Evolutionary conservation across 2,329 filamentous ascomycete species (phyloP), one percentile per base, ranked within the genome.

Genomic region (Rhinocladiella similis): DNA sequence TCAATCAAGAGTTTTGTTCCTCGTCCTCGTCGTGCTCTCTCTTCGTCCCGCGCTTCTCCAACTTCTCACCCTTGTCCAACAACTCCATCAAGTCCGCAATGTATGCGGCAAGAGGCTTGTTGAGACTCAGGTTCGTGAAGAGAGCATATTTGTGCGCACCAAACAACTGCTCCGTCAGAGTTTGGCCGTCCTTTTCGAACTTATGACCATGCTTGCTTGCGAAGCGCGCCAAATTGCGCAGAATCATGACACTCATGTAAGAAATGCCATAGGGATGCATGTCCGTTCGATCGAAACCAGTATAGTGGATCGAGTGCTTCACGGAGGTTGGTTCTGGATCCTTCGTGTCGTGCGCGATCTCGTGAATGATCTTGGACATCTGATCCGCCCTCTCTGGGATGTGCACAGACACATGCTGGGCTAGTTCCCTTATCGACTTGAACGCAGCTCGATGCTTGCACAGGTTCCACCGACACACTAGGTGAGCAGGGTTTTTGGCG

Each of bases 141-240:
- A 65, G 46, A 10, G 50, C 51, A 22, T 60, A 50, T 36, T 53
- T 64, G 14, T 61, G 57, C 20, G 42, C 41, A 5, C 56, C 52
- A 35, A 65, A 65, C 16, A 65, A 41, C 27, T 50, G 47, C 38
- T 59, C 52, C 35, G 57, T 63, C 1, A 65, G 55, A 7, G 35
- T 50, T 12, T 56, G 47, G 14, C 62, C 60, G 20, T 63, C 50
- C 43, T 60, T 54, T 33, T 64, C 59, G 42, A 62, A 62, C 18
- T 48, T 47, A n/a, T 55, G 48, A 12, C 63, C 63, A 47, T 66
- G 52, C 47, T 57, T 59, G 51, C 58, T 62, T 3, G 76, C 66
- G 56, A 76, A 75, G 9, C 73, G 66, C 9, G 75, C 73, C 25
- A 80, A 67, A 49, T 80, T 80, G 41, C 76, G 73, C 62, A 80